Evolutionary conservation across 148 eudicot genomes (phyloP), one percentile per base, ranked within the genome.

Genomic region (Pharnaceum exiguum): DNA sequence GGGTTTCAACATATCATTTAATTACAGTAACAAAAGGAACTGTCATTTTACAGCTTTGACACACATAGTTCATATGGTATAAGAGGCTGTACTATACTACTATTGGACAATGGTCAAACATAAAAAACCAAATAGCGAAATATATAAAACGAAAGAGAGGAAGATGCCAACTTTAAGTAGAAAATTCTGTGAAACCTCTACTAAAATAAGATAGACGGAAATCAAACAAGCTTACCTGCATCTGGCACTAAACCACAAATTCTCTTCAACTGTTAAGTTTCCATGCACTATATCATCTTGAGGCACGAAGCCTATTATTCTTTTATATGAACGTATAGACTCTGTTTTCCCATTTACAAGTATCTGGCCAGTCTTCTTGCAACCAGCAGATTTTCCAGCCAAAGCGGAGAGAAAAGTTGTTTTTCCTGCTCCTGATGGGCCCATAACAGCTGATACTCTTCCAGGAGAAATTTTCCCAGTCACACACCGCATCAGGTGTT

Each of bases 371-470:
- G 72, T 62, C 57, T 62, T 72, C 5, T 63, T 73, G 49, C 86
- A 81, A n/a, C 90, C 90, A 44, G 82, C 65, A 36, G 81, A 76
- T 67, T 78, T 84, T 38, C 90, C 90, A 22, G 81, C 66, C 68
- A 84, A 61, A 46, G 90, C 90, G 45, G 84, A 78, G 29, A 84
- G 78, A 69, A 84, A 74, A 25, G 90, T 84, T 51, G 90, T 84
- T 63, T 84, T 84, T 32, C 90, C 90, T 29, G 90, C 90, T 26
- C 90, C 90, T 15, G 90, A 84, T n/a, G 90, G 90, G 13, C 90
- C 90, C 90, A 84, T 84, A 39, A 84, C 84, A 45, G 90, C 90
- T 12, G 90, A 72, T 22, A 84, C 82, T 36, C 78, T 75, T 31
- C 90, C 86, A 47, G 90, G 90, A 53, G 71, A 51, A 21, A 84